Conservation (phyloP, 352 stramenopile genomes). For the Thalassiosira sp. region DNA sequence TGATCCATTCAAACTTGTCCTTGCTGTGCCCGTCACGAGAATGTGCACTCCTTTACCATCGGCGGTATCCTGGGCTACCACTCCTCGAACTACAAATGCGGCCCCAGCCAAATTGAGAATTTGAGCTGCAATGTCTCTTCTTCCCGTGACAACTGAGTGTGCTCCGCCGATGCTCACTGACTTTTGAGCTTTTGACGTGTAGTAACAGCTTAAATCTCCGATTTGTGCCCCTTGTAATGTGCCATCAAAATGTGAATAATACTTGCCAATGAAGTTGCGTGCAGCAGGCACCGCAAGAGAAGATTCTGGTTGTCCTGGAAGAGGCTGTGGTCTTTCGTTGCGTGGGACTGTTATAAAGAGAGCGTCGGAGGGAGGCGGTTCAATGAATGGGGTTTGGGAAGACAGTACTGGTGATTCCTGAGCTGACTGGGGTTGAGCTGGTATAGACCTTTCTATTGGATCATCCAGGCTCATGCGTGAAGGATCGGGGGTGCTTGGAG, state of each 20-base stretch:
- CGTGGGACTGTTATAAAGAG: slow-evolving; percentile 51
- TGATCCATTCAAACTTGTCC: slow-evolving; percentile 32
- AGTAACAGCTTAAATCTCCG: slow-evolving; percentile 45
- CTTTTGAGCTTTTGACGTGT: slow-evolving; percentile 57
- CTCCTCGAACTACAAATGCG: slow-evolving; percentile 46
- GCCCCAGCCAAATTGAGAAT: slow-evolving; percentile 45
- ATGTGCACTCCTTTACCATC: slow-evolving; percentile 54
- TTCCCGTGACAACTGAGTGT: slow-evolving; percentile 49
- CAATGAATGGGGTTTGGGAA: slow-evolving; percentile 10
- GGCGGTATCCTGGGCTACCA: slow-evolving; percentile 49
- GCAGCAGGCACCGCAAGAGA: slow-evolving; percentile 52
- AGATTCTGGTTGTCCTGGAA: slow-evolving; percentile 28
- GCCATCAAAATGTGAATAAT: slow-evolving; percentile 49
- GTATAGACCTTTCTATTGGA: background rate
- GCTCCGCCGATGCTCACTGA: slow-evolving; percentile 53
- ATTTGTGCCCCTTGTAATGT: slow-evolving; percentile 10
- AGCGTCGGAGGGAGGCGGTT: slow-evolving; percentile 24
- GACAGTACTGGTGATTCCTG: slow-evolving; percentile 2
- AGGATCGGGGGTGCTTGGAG: slow-evolving; percentile 13
- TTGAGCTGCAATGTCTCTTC: slow-evolving; percentile 51
- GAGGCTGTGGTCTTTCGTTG: slow-evolving; percentile 28
- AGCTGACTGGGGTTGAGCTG: slow-evolving; percentile 16
- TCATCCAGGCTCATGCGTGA: slow-evolving; percentile 38
- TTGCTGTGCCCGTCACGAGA: slow-evolving; percentile 48
- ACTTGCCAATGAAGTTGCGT: slow-evolving; percentile 44